Percentiles rank a stretch among this genome's conserved stretches.
These are phyloP conservation scores for Mercurialis annua DNA, from an alignment of 345 rosid genomes.

Conservation along the genomic window DNA sequence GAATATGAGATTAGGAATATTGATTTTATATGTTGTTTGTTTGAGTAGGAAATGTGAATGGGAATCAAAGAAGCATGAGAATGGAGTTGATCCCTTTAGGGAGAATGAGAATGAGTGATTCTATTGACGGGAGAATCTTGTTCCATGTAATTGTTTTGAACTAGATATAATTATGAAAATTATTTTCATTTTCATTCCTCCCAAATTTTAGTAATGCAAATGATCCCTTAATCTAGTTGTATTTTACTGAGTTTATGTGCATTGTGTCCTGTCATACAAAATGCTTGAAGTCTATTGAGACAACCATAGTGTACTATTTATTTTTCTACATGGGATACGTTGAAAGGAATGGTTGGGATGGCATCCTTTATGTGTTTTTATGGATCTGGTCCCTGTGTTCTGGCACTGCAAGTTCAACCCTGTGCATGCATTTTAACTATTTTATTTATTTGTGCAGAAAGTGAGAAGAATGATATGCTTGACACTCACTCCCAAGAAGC, in stretches of 20 bases:
- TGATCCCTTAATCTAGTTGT: neutral
- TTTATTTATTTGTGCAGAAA: neutral
- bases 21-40: too few relatives aligned
- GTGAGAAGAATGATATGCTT: conserved; percentile 1
- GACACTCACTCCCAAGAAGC: conserved; percentile 13
- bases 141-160: neutral
- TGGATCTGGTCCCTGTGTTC: neutral
- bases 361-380: neutral
- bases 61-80: too few relatives aligned
- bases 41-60: too few relatives aligned
- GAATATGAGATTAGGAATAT: too few relatives aligned
- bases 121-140: too few relatives aligned
- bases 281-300: neutral
- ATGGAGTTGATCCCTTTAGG: too few relatives aligned
- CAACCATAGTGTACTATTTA: neutral
- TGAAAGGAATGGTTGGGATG: neutral
- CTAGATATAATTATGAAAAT: neutral
- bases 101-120: too few relatives aligned
- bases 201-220: neutral
- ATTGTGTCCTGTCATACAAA: neutral
- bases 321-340: neutral
- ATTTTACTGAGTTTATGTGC: neutral
- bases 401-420: neutral
- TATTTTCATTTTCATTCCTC: too few relatives aligned
- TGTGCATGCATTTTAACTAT: neutral